phyloP scores from a whole-genome alignment of 2,329 filamentous ascomycete genomes.

The Ceratocystis lukuohia region DNA sequence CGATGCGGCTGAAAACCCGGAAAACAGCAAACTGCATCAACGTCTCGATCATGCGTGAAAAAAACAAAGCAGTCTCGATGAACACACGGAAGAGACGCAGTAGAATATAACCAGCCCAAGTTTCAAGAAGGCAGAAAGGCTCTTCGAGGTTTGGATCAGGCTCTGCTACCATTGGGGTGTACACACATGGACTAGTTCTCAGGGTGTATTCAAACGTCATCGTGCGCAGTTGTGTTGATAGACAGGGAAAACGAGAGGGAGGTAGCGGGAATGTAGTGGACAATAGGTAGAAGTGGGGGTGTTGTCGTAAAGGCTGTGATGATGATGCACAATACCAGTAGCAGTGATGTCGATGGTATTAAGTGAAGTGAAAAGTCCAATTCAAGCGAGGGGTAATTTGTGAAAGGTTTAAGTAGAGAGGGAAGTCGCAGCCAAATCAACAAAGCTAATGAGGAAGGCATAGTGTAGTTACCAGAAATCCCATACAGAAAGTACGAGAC shows the following conservation, averaged over 20 bases:
- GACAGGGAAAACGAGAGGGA: neutral
- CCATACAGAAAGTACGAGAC: neutral
- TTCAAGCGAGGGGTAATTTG: neutral
- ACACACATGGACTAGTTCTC: constrained; percentile 8
- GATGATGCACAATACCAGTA: neutral
- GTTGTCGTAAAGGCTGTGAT: neutral
- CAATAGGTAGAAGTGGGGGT: neutral
- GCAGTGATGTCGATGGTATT: neutral
- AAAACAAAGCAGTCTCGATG: constrained; percentile 13
- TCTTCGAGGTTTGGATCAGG: constrained; percentile 8
- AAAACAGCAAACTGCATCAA: constrained; percentile 10
- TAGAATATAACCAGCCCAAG: constrained; percentile 15
- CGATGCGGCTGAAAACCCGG: neutral
- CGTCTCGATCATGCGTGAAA: constrained; percentile 9
- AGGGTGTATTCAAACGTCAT: constrained; percentile 8
- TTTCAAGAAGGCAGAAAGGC: constrained; percentile 13
- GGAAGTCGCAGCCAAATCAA: neutral
- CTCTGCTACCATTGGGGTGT: neutral
- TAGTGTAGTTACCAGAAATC: neutral
- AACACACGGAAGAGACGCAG: constrained; percentile 11
- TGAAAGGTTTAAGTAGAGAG: neutral
- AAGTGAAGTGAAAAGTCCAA: neutral
- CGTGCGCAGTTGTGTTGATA: neutral
- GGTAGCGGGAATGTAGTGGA: neutral
- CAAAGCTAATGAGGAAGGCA: neutral